Evolutionary conservation across 306 rosid genomes (phyloP), one percentile per base, ranked within the genome.

Genomic region (Corylus americana): DNA sequence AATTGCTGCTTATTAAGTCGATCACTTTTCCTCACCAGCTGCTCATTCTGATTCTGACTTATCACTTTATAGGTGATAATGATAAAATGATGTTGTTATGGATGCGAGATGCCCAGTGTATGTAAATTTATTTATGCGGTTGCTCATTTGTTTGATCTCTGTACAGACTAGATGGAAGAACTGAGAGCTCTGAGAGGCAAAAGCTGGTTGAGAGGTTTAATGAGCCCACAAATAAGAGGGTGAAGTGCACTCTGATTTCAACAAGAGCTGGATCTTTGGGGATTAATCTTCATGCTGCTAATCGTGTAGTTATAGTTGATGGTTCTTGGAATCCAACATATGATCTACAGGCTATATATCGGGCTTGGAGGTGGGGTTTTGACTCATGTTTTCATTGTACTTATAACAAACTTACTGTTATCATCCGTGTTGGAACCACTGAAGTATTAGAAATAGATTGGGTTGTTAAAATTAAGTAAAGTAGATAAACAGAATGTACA

Each of bases 271-370:
- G 98, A 82, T 91, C 98, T 49, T 85, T 95, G 82, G 98, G 98
- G 75, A 95, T 95, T 77, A 95, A 95, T 91, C 96, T 95, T 67
- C 91, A 95, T 89, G 92, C 98, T 77, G 98, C 98, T 74, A 95
- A 95, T 73, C 98, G 98, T 6, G 98, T 95, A 74, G 89, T 95
- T 75, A 91, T 95, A 79, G 97, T 95, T 80, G 98, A 95, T 80
- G 98, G 98, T 67, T 95, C 98, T 88, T 95, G 98, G 98, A 95
- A 95, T 84, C 98, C 98, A 1, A 95, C 98, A 9, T 89, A 95
- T 76, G 98, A 95, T 88, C 96, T 95, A 67, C 98, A 95, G 90
- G 98, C 98, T 77, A 95, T 95, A 83, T 95, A 91, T 85, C 98
- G 98, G 72, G 89, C 98, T 78, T 95, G 98, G 98, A 91, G 98